A percentile compares a stretch with the other conserved stretches of the same genome.
These are phyloP conservation scores for Aspergillus costaricaensis DNA, from an alignment of 2,329 filamentous ascomycete species.

Conservation along the genomic window DNA sequence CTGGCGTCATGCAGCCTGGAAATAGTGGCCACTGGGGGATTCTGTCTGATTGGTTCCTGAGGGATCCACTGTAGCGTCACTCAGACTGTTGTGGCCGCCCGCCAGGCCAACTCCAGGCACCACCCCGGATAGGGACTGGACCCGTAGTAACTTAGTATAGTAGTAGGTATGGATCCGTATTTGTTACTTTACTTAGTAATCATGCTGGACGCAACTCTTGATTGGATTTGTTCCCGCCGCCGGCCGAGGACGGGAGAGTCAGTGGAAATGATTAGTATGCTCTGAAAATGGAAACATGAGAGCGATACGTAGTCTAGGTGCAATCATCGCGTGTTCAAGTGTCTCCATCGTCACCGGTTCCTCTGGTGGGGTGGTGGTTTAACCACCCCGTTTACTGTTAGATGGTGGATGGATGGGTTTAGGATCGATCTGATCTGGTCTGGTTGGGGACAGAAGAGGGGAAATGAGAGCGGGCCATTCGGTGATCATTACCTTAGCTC, in stretches of 20 bases:
- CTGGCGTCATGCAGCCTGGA: slow-evolving; percentile 38
- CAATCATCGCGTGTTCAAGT: not conserved
- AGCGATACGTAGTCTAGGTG: not conserved
- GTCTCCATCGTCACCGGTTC: not conserved
- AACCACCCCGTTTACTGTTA: not conserved
- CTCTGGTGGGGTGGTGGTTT: slow-evolving; percentile 2
- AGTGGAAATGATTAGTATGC: not conserved
- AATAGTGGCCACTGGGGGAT: slow-evolving; percentile 28
- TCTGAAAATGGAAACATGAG: slow-evolving; percentile 14
- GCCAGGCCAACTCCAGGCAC: slow-evolving; percentile 13
- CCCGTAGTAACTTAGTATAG: not conserved
- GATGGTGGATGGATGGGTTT: not conserved
- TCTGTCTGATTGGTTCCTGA: slow-evolving; percentile 24
- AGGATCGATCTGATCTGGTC: slow-evolving; percentile 3
- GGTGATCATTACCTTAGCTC: not conserved
- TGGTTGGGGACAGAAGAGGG: not conserved
- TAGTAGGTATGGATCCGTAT: too few relatives aligned
- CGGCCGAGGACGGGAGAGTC: slow-evolving; percentile 7
- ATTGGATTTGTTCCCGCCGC: slow-evolving; percentile 27
- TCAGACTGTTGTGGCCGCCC: not conserved
- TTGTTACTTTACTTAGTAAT: too few relatives aligned
- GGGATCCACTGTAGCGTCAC: slow-evolving; percentile 25
- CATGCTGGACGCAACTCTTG: slow-evolving; percentile 20
- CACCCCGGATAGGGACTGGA: slow-evolving; percentile 29
- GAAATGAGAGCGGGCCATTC: not conserved